phyloP scores from a whole-genome alignment of 768 basidiomycete species.

The Phaffia australis region DNA sequence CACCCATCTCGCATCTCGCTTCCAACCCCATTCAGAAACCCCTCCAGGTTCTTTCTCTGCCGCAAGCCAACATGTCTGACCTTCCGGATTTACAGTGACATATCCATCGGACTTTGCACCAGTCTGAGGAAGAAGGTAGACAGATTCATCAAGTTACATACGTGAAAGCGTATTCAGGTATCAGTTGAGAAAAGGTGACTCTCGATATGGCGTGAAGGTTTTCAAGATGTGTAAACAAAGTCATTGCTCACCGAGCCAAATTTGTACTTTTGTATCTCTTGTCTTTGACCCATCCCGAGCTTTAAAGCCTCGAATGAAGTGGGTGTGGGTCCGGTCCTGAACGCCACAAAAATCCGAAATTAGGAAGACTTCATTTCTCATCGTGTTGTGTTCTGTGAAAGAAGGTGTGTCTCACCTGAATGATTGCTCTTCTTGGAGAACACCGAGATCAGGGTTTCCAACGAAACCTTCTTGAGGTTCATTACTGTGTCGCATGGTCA shows the following conservation, averaged over 20 bases:
- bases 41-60: conserved; percentile 28
- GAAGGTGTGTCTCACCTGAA: conserved; percentile 21
- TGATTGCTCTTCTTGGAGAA: conserved; percentile 55
- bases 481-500: conserved; percentile 42
- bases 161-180: not conserved
- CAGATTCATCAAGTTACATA: not conserved
- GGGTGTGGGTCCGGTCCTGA: conserved; percentile 64
- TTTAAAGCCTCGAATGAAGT: conserved; percentile 71
- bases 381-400: not conserved
- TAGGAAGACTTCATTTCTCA: not conserved
- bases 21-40: conserved; percentile 26
- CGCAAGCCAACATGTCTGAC: conserved; percentile 34
- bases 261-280: conserved; percentile 64
- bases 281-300: conserved; percentile 73
- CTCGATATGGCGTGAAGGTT: too few relatives aligned
- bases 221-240: too few relatives aligned
- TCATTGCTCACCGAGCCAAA: conserved; percentile 51
- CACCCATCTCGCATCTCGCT: conserved; percentile 32
- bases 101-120: conserved; percentile 66
- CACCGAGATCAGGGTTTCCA: conserved; percentile 56
- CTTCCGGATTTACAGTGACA: conserved; percentile 75
- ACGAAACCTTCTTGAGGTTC: conserved; percentile 81
- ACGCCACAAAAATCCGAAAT: not conserved
- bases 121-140: not conserved
- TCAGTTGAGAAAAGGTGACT: too few relatives aligned